Evolutionary conservation across 345 rosid species (phyloP).

Genomic region (Euphorbia pulcherrima): DNA sequence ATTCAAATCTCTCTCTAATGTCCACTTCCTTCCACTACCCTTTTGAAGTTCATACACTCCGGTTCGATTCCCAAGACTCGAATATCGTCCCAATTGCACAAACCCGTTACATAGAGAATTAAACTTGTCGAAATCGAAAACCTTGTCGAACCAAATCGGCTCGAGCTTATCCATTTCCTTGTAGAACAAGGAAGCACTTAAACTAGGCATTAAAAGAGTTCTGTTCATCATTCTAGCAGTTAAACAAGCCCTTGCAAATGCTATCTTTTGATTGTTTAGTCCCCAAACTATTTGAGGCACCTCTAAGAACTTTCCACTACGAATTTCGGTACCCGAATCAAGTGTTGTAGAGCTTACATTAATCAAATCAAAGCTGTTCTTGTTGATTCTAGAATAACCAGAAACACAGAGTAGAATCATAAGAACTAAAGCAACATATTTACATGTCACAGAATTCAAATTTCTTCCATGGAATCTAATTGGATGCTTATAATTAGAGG

Average conservation of each 20-base stretch:
- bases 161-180: conserved; percentile 75
- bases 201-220: conserved; percentile 87
- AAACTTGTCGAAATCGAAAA: conserved; percentile 67
- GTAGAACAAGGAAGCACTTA: conserved; percentile 90
- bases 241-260: conserved; percentile 90
- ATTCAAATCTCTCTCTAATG: conserved; percentile 63
- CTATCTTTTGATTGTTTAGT: conserved; percentile 92
- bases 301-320: conserved; percentile 63
- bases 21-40: conserved; percentile 99
- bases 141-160: conserved; percentile 74
- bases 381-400: conserved; percentile 22
- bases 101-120: conserved; percentile 70
- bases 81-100: conserved; percentile 57
- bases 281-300: conserved; percentile 99
- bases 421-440: conserved; percentile 49
- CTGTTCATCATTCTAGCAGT: conserved; percentile 82
- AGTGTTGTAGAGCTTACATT: conserved; percentile 22
- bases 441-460: conserved; percentile 46
- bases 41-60: conserved; percentile 48
- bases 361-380: conserved; percentile 20
- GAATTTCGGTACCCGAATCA: conserved; percentile 36
- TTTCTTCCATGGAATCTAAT: conserved; percentile 8
- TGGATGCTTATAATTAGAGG: conserved; percentile 9
- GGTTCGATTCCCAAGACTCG: conserved; percentile 49
- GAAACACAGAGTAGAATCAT: conserved; percentile 50